Evolutionary conservation across 2,329 filamentous ascomycete species (phyloP).

Genomic region (Paecilomyces sp.): DNA sequence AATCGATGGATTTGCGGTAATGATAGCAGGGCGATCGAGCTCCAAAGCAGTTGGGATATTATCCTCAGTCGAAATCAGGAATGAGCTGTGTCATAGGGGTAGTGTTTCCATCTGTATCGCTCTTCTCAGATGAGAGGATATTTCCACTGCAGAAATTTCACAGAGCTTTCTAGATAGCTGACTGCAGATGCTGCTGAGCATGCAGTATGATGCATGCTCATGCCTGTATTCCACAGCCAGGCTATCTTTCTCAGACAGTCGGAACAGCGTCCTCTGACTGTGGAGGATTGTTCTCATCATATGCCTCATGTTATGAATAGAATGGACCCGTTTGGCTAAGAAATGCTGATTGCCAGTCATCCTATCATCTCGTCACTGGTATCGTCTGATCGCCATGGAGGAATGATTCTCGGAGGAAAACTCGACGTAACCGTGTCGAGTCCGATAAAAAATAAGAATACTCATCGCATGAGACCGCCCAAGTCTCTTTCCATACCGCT

Average conservation of each 20-base stretch:
- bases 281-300: background rate
- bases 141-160: background rate
- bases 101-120: background rate
- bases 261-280: background rate
- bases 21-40: background rate
- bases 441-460: background rate
- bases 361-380: background rate
- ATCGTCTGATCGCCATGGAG: background rate
- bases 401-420: background rate
- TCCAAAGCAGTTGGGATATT: background rate
- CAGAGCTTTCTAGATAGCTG: background rate
- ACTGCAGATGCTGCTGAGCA: background rate
- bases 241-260: background rate
- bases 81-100: background rate
- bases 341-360: no score
- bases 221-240: background rate
- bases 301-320: no score
- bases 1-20: background rate
- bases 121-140: background rate
- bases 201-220: background rate
- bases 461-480: constrained; percentile 52
- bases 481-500: constrained; percentile 61
- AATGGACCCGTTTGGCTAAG: no score
- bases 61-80: background rate
- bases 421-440: background rate